These are phyloP conservation scores for Colletotrichum sp. DNA, from an alignment of 2,329 filamentous ascomycete species.

Conservation along the genomic window DNA sequence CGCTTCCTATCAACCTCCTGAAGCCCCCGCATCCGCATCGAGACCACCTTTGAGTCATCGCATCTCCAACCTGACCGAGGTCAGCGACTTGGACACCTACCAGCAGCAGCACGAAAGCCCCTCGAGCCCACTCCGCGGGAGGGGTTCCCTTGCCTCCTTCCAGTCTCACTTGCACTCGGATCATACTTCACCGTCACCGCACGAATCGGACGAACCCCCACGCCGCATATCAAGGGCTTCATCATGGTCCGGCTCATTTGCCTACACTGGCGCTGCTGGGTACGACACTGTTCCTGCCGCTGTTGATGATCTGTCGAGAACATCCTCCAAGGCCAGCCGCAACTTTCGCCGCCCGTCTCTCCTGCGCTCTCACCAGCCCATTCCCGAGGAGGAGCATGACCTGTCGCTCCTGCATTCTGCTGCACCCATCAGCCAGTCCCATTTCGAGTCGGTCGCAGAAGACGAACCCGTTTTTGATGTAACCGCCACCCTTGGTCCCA, in stretches of 20 bases:
- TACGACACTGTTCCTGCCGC: constrained; percentile 26
- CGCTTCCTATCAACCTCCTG: constrained; percentile 29
- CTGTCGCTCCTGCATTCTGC: constrained; percentile 47
- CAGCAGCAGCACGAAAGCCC: constrained; percentile 28
- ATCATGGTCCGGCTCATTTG: constrained; percentile 32
- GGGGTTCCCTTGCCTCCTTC: constrained; percentile 45
- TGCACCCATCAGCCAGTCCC: constrained; percentile 41
- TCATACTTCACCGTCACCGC: constrained; percentile 9
- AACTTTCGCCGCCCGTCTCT: constrained; percentile 28
- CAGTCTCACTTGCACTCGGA: constrained; percentile 38
- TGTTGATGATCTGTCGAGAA: constrained; percentile 22
- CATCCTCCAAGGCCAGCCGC: constrained; percentile 28
- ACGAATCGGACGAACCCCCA: background rate
- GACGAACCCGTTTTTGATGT: constrained; percentile 46
- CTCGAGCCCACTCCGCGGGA: constrained; percentile 31
- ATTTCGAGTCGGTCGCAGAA: constrained; percentile 34
- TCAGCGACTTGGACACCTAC: constrained; percentile 29
- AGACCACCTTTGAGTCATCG: constrained; percentile 29
- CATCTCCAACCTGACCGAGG: constrained; percentile 38
- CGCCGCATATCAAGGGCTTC: constrained; percentile 6
- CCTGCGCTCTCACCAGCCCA: constrained; percentile 29
- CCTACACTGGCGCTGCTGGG: constrained; percentile 25
- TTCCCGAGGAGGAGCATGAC: constrained; percentile 45
- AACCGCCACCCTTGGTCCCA: constrained; percentile 49
- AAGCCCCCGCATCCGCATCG: background rate